Percentiles rank a stretch among this genome's conserved stretches.
phyloP scores from a whole-genome alignment of 768 basidiomycete species.

The Peribolospora baueri region DNA sequence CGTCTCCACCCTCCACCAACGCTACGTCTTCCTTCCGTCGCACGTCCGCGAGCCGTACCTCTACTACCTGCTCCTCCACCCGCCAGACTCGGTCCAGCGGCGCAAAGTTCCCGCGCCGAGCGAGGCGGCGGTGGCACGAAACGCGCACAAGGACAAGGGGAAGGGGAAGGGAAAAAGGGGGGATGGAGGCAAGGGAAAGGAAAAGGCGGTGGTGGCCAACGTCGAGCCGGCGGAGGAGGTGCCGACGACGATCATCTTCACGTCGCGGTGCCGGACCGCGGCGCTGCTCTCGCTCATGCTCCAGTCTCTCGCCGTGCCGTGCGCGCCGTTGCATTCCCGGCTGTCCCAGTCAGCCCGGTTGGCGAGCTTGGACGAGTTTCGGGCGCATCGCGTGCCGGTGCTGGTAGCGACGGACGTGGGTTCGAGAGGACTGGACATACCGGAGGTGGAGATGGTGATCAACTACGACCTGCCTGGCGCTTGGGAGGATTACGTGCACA shows the following conservation, averaged over 20 bases:
- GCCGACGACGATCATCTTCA: slow-evolving; percentile 88
- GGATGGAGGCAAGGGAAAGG: slow-evolving; percentile 5
- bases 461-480: slow-evolving; percentile 82
- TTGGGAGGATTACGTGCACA: slow-evolving; percentile 81
- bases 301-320: slow-evolving; percentile 53
- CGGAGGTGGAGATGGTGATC: slow-evolving; percentile 81
- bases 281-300: slow-evolving; percentile 66
- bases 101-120: neutral
- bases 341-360: slow-evolving; percentile 78
- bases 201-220: slow-evolving; percentile 26
- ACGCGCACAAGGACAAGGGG: slow-evolving; percentile 20
- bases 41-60: slow-evolving; percentile 85
- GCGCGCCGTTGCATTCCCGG: slow-evolving; percentile 74
- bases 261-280: slow-evolving; percentile 59
- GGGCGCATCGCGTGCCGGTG: slow-evolving; percentile 64
- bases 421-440: slow-evolving; percentile 81
- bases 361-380: slow-evolving; percentile 59
- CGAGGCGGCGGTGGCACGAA: slow-evolving; percentile 2
- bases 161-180: slow-evolving; percentile 7
- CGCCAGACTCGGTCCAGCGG: neutral
- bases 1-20: slow-evolving; percentile 62
- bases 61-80: slow-evolving; percentile 66
- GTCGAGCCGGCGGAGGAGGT: slow-evolving; percentile 34
- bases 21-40: slow-evolving; percentile 76
- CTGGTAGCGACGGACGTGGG: slow-evolving; percentile 89